Evolutionary conservation across 257 asterid species (phyloP), one percentile per base, ranked within the genome.

Genomic region (Capsicum pubescens): DNA sequence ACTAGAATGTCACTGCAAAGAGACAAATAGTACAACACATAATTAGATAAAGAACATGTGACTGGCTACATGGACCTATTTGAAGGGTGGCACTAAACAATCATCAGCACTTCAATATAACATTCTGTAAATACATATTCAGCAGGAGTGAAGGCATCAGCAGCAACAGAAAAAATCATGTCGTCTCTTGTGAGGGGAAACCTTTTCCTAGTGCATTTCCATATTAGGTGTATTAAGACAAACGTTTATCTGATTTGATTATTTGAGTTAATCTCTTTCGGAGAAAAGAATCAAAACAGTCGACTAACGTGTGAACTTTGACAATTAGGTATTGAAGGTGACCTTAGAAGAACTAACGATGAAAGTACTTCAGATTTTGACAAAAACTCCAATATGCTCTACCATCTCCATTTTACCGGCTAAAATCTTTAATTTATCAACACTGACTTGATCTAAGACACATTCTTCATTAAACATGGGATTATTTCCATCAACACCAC

Each of bases 281-380:
- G 50, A 77, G 50, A 15, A 9, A 14, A 77, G 44, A 52, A 15
- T 55, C 82, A 77, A 74, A 64, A 77, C 26, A 54, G 64, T 54
- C 50, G 6, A 77, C 66, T 54, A 32, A 26, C 56, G 46, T 0
- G 2, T 21, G 61, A 16, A 50, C 63, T 50, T 52, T 8, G 21
- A 32, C 13, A 76, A 52, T 32, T 76, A 52, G 42, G 61, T 19
- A 7, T 13, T 50, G 81, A 76, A 76, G 19, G 52, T 52, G 52
- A 21, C 46, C 81, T 7, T 21, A 76, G 5, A 21, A 52, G 6
- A 76, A 12, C 46, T 54, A 26, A 76, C 21, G 81, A 76, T 76
- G 81, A 13, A 76, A 76, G 63, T 76, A 13, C 81, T 50, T 54
- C 21, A 13, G 21, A 54, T 76, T 76, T 26, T 52, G 46, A 76